Conservation (phyloP, 78 protist species). For the Emiliania huxleyi region DNA sequence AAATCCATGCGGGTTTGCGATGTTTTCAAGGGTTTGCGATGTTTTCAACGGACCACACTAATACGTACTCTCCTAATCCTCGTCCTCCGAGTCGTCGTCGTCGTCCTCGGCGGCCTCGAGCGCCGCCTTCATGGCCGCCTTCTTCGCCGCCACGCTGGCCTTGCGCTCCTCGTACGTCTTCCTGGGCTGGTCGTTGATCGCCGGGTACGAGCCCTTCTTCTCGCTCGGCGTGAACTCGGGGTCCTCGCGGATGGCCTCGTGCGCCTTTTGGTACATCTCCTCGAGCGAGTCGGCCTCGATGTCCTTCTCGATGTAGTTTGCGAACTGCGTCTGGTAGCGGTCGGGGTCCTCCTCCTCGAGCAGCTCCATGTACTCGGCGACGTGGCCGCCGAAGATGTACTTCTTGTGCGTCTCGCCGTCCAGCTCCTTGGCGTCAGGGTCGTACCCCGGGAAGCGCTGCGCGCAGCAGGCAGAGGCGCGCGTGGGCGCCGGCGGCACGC, state of each 20-base stretch:
- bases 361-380: slow-evolving; percentile 91
- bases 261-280: slow-evolving; percentile 84
- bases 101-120: background rate
- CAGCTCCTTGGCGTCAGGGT: slow-evolving; percentile 58
- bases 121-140: background rate
- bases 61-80: too few relatives aligned
- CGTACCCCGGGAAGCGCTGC: slow-evolving; percentile 93
- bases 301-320: slow-evolving; percentile 69
- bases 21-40: too few relatives aligned
- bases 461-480: background rate
- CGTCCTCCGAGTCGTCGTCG: slow-evolving; percentile 17
- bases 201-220: background rate
- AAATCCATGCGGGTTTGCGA: too few relatives aligned
- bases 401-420: slow-evolving; percentile 83
- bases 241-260: slow-evolving; percentile 60
- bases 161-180: background rate
- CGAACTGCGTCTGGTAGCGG: slow-evolving; percentile 81
- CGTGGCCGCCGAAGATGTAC: slow-evolving; percentile 95
- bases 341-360: slow-evolving; percentile 89
- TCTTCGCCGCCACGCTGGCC: background rate
- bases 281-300: slow-evolving; percentile 82
- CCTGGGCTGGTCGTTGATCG: background rate
- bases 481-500: background rate
- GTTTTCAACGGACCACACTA: too few relatives aligned
- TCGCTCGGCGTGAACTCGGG: background rate